phyloP scores from a whole-genome alignment of 2,329 filamentous ascomycete genomes.

The Pseudogymnoascus sp. region DNA sequence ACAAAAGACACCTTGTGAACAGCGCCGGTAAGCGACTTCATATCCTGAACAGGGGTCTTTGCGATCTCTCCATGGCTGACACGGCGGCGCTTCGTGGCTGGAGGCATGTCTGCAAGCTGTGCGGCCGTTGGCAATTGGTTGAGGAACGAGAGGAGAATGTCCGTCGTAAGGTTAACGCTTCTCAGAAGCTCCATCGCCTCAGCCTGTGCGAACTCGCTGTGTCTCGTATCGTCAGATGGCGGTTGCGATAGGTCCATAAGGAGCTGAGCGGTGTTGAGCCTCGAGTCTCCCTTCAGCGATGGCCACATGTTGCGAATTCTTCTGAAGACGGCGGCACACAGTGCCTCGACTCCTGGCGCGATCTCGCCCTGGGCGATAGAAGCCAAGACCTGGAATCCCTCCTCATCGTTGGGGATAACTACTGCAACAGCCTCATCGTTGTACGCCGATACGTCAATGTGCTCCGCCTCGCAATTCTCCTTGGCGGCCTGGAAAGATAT shows the following conservation, averaged over 20 bases:
- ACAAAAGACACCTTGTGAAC: slow-evolving; percentile 77
- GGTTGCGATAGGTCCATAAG: slow-evolving; percentile 53
- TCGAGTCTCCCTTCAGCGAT: slow-evolving; percentile 55
- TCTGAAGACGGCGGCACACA: slow-evolving; percentile 57
- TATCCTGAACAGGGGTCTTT: slow-evolving; percentile 50
- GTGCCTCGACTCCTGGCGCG: slow-evolving; percentile 36
- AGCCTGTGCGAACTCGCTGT: slow-evolving; percentile 34
- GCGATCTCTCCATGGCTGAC: slow-evolving; percentile 65
- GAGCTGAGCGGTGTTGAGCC: slow-evolving; percentile 49
- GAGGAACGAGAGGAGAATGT: slow-evolving; percentile 63
- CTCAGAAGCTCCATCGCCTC: slow-evolving; percentile 66
- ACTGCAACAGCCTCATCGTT: slow-evolving; percentile 44
- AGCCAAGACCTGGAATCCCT: slow-evolving; percentile 46
- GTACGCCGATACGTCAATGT: slow-evolving; percentile 37
- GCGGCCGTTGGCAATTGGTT: slow-evolving; percentile 65
- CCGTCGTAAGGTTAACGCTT: slow-evolving; percentile 62
- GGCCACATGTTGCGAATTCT: slow-evolving; percentile 66
- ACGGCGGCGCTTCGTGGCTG: slow-evolving; percentile 69
- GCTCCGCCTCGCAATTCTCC: slow-evolving; percentile 40
- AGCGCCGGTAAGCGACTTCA: slow-evolving; percentile 55
- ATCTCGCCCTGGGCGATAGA: slow-evolving; percentile 38
- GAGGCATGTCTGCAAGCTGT: slow-evolving; percentile 61
- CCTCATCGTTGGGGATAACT: slow-evolving; percentile 46
- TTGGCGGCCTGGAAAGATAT: slow-evolving; percentile 43
- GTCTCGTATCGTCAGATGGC: slow-evolving; percentile 23